Evolutionary conservation across 2,329 filamentous ascomycete species (phyloP), one percentile per base, ranked within the genome.

Genomic region (Calonectria montana): DNA sequence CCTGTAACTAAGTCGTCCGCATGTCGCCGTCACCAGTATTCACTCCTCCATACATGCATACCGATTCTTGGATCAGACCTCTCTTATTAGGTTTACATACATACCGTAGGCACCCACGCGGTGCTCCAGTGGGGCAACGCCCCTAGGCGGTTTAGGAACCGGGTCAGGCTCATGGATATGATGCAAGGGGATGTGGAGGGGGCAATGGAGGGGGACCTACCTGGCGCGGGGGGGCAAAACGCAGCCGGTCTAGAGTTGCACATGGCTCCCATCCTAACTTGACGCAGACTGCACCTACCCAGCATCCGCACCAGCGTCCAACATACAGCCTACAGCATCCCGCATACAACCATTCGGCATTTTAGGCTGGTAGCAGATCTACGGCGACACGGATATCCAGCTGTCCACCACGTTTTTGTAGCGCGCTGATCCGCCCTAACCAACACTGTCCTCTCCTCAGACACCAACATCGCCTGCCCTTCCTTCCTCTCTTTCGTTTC

Each of bases 111-210:
- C 31, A 39, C 25, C 7, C 53, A 39, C 53, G 31, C 16, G 12
- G n/a, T 39, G 25, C 16, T 31, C 21, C 43, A 31, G 69, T 65
- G 59, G 65, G 70, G 65, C 50, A 69, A 47, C 59, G 45, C 70
- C 67, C 71, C 72, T 69, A 66, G 73, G 67, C 45, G 47, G 39
- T 37, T 70, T 59, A 61, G 64, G 71, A 65, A 68, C 71, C 65
- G 68, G 47, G 55, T 37, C 53, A 31, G 35, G 43, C 47, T 59
- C 43, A 72, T 35, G 65, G 57, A 70, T 72, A 78, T 78, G 77
- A 78, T 78, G 77, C 74, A 79, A 76, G 75, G 71, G 72, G 74
- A 70, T 31, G 21, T 50, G 41, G 64, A 43, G 55, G 69, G 66
- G 75, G 41, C 61, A 50, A 67, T 57, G 69, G 68, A 66, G 67